Percentiles rank a stretch among this genome's conserved stretches.
Evolutionary conservation across 345 rosid genomes (phyloP).

Genomic region (Mallotus nudiflorus): DNA sequence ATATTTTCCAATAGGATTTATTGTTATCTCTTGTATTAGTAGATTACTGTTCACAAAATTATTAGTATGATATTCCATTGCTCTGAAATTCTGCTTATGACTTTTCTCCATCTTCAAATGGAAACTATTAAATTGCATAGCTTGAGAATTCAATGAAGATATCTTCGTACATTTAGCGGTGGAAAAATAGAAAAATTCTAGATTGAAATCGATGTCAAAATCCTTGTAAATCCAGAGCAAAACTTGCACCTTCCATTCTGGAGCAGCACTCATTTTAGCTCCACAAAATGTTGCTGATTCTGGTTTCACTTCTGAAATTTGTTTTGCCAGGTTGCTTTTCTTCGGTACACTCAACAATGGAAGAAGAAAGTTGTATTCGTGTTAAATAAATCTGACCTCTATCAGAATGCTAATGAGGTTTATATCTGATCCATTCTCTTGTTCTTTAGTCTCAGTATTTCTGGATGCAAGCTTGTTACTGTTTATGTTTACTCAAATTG

Average conservation of each 20-base stretch:
- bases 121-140: background rate
- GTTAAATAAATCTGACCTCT: slow-evolving; percentile 88
- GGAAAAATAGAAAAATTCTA: background rate
- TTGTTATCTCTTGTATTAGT: background rate
- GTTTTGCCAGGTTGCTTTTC: slow-evolving; percentile 73
- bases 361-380: slow-evolving; percentile 91
- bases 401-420: slow-evolving; percentile 79
- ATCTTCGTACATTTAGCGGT: background rate
- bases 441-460: slow-evolving; percentile 13
- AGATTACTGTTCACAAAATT: slow-evolving; percentile 1
- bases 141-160: background rate
- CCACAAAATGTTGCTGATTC: no score
- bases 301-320: slow-evolving; percentile 10
- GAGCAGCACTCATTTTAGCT: background rate
- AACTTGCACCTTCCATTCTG: background rate
- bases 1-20: no score
- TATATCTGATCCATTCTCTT: slow-evolving; percentile 3
- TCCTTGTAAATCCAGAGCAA: background rate
- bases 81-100: background rate
- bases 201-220: background rate
- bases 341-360: slow-evolving; percentile 92
- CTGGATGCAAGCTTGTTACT: slow-evolving; percentile 6
- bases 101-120: background rate
- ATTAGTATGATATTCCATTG: background rate
- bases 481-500: slow-evolving; percentile 8